Conservation (phyloP, 345 rosid species). For the Boechera retrofracta region DNA sequence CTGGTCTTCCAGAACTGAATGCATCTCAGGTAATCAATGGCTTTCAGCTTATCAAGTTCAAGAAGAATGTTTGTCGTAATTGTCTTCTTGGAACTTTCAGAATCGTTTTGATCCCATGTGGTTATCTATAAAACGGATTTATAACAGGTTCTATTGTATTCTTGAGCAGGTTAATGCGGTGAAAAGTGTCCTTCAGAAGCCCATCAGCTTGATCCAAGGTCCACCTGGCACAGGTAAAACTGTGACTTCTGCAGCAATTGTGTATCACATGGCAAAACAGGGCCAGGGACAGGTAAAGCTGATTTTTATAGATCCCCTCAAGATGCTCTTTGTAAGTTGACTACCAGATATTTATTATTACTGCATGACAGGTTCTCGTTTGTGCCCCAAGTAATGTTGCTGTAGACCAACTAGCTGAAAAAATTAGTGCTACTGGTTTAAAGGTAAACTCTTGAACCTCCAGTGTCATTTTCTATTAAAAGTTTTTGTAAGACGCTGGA, state of each 20-base stretch:
- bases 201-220: slow-evolving; percentile 98
- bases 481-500: not conserved
- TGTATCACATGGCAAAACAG: slow-evolving; percentile 99
- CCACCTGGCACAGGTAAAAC: slow-evolving; percentile 99
- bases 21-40: slow-evolving; percentile 84
- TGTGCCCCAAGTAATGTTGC: slow-evolving; percentile 99
- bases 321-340: slow-evolving; percentile 13
- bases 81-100: slow-evolving; percentile 8
- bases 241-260: slow-evolving; percentile 99
- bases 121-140: slow-evolving; percentile 2
- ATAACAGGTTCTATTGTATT: slow-evolving; percentile 22
- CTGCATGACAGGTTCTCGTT: slow-evolving; percentile 75
- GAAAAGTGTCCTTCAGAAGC: slow-evolving; percentile 97
- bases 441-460: slow-evolving; percentile 60
- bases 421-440: slow-evolving; percentile 97
- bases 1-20: slow-evolving; percentile 98
- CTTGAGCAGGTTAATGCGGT: slow-evolving; percentile 86
- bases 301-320: slow-evolving; percentile 17
- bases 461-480: not conserved
- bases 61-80: not conserved
- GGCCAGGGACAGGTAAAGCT: slow-evolving; percentile 92
- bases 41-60: slow-evolving; percentile 12
- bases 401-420: slow-evolving; percentile 99
- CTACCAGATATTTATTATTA: slow-evolving; percentile 5
- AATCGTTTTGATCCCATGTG: slow-evolving; percentile 18